Evolutionary conservation across 768 basidiomycete species (phyloP).

Genomic region (Boletus reticulatus): DNA sequence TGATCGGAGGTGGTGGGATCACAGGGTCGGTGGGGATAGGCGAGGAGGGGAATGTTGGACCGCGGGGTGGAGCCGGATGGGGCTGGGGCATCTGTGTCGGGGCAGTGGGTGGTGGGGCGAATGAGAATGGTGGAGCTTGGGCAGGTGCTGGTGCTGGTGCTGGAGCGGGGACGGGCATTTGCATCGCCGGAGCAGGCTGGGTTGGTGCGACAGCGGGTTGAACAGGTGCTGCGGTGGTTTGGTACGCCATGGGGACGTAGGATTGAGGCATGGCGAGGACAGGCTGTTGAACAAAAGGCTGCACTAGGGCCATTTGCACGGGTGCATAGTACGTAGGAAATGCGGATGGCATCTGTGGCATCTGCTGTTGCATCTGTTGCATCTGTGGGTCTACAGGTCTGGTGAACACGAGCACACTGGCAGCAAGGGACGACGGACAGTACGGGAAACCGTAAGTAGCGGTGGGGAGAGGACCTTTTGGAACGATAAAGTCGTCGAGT

Average conservation of each 20-base stretch:
- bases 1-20: constrained; percentile 23
- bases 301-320: constrained; percentile 22
- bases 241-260: constrained; percentile 27
- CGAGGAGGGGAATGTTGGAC: constrained; percentile 14
- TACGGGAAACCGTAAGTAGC: constrained; percentile 20
- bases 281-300: constrained; percentile 28
- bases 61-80: not conserved
- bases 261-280: constrained; percentile 26
- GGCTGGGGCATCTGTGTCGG: constrained; percentile 22
- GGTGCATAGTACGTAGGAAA: constrained; percentile 32
- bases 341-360: constrained; percentile 9
- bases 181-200: constrained; percentile 5
- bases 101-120: not conserved
- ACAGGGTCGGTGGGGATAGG: constrained; percentile 11
- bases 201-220: constrained; percentile 10
- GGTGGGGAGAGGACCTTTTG: constrained; percentile 11
- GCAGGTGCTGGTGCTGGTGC: not conserved
- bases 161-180: constrained; percentile 14
- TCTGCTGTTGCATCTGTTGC: constrained; percentile 2
- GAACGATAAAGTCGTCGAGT: constrained; percentile 14
- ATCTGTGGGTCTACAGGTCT: constrained; percentile 23
- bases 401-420: constrained; percentile 11
- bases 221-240: constrained; percentile 3
- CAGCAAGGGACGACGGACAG: constrained; percentile 16
- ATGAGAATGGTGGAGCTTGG: no score